A percentile compares a stretch with the other conserved stretches of the same genome.
These are phyloP conservation scores for Globisporangium acanthophoron DNA, from an alignment of 352 stramenopile genomes.

Conservation along the genomic window DNA sequence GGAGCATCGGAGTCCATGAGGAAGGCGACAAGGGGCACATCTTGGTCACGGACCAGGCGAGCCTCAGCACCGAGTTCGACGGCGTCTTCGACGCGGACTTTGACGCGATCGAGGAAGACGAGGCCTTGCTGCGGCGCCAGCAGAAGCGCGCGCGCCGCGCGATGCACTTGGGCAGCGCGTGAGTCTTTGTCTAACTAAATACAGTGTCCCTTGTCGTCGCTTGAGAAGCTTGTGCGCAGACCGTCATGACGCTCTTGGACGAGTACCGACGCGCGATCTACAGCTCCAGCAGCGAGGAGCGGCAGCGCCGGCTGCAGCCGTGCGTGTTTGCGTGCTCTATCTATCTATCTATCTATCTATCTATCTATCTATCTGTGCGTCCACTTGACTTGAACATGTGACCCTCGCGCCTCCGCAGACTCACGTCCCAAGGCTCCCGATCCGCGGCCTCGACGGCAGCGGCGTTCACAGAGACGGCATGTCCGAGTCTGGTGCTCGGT, in stretches of 20 bases:
- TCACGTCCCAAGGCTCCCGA: neutral
- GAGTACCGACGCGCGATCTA: constrained; percentile 55
- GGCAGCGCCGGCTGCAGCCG: constrained; percentile 34
- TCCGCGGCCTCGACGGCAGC: neutral
- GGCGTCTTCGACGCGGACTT: no score
- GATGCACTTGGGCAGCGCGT: no score
- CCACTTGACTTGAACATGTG: neutral
- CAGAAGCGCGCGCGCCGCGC: no score
- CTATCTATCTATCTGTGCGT: neutral
- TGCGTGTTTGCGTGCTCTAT: constrained; percentile 11
- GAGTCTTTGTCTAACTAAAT: no score
- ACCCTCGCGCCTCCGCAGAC: neutral
- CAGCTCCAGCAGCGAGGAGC: constrained; percentile 19
- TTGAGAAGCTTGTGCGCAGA: no score
- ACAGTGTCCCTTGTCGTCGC: no score
- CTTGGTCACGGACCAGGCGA: no score
- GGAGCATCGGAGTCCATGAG: no score
- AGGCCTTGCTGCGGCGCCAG: no score
- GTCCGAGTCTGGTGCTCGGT: neutral
- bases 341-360: neutral
- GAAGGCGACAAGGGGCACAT: no score
- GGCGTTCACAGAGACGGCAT: neutral
- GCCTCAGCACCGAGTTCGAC: no score
- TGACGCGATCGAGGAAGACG: no score
- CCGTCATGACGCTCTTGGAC: constrained; percentile 56